Evolutionary conservation across 1,139 yeast genomes (phyloP).

Genomic region (Scheffersomyces segobiensis): DNA sequence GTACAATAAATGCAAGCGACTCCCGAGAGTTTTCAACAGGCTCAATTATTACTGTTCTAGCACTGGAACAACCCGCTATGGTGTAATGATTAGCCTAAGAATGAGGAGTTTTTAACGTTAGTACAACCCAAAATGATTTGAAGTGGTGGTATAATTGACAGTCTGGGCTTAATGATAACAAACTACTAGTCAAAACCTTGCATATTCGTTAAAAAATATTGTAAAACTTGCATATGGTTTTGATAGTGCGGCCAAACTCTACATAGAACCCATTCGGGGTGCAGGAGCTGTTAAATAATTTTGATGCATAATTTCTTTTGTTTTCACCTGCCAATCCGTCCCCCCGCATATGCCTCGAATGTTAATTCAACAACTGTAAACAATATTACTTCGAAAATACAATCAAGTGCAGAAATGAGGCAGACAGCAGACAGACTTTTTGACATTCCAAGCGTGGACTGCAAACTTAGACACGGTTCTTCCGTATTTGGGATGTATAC

Average conservation of each 20-base stretch:
- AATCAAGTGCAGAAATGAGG: neutral
- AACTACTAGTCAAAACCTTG: neutral
- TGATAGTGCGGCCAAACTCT: neutral
- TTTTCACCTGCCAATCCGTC: neutral
- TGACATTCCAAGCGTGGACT: neutral
- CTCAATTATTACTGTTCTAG: neutral
- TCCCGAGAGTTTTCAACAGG: neutral
- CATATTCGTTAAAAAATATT: neutral
- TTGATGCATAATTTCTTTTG: neutral
- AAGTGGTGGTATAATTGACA: neutral
- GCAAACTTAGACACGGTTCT: neutral
- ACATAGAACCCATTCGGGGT: neutral
- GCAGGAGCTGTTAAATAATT: neutral
- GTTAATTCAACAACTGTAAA: neutral
- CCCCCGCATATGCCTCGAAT: neutral
- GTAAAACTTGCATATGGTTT: neutral
- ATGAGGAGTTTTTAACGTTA: neutral
- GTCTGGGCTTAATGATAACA: neutral
- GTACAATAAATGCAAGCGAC: neutral
- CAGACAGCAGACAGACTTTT: neutral
- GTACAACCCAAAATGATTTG: neutral
- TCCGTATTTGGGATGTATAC: neutral
- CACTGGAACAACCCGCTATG: neutral
- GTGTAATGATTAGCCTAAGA: neutral
- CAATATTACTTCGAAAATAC: neutral